Evolutionary conservation across 495 filamentous ascomycete genomes (phyloP).

Genomic region (Hyphodiscus hymeniophilus): DNA sequence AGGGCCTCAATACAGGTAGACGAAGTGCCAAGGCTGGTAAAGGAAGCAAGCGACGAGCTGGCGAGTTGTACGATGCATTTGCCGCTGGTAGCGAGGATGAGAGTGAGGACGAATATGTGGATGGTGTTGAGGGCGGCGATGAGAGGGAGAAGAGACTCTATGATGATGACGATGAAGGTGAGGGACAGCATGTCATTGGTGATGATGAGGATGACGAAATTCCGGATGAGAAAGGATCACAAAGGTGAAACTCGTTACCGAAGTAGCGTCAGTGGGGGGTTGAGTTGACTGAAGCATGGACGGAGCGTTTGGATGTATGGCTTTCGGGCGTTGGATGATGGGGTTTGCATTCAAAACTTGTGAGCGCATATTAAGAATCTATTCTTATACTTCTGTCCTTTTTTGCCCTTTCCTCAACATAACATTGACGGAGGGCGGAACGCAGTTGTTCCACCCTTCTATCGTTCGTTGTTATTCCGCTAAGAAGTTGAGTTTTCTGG

Average conservation of each 20-base stretch:
- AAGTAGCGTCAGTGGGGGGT: slow-evolving; percentile 6
- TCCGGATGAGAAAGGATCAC: slow-evolving; percentile 9
- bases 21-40: slow-evolving; percentile 25
- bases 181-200: slow-evolving; percentile 19
- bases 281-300: too few species aligned
- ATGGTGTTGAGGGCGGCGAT: slow-evolving; percentile 18
- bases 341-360: too few species aligned
- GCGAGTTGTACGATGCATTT: slow-evolving; percentile 92
- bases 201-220: slow-evolving; percentile 22
- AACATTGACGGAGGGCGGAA: too few species aligned
- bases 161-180: slow-evolving; percentile 17
- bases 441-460: too few species aligned
- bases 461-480: too few species aligned
- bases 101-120: slow-evolving; percentile 42
- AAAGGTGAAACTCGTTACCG: slow-evolving; percentile 5
- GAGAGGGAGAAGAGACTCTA: slow-evolving; percentile 23
- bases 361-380: too few species aligned
- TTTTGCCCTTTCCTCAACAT: too few species aligned
- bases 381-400: too few species aligned
- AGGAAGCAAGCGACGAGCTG: slow-evolving; percentile 50
- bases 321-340: too few species aligned
- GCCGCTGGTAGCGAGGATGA: slow-evolving; percentile 65
- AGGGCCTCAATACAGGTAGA: slow-evolving; percentile 33
- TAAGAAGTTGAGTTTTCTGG: too few species aligned
- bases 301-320: too few species aligned